Conservation (phyloP, 768 basidiomycete species). For the Lentinula sp. region DNA sequence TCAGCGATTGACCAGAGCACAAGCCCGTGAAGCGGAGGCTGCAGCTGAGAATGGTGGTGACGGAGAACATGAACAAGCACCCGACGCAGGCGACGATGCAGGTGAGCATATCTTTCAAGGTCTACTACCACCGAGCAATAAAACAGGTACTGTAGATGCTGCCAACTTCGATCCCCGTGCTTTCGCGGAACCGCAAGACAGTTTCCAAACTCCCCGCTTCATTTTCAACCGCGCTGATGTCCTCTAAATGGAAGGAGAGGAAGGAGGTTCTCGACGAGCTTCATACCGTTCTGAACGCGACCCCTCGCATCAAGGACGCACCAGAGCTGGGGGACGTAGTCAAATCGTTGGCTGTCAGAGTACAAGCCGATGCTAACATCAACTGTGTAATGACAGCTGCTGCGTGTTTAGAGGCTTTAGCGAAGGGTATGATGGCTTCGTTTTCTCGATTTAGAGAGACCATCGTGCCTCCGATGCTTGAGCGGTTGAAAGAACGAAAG, state of each 20-base stretch:
- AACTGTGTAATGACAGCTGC: slow-evolving; percentile 91
- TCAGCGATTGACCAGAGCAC: slow-evolving; percentile 68
- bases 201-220: slow-evolving; percentile 68
- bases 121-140: slow-evolving; percentile 6
- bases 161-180: slow-evolving; percentile 69
- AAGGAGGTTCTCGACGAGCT: slow-evolving; percentile 89
- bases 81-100: slow-evolving; percentile 30
- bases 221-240: slow-evolving; percentile 69
- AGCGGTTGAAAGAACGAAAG: slow-evolving; percentile 92
- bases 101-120: slow-evolving; percentile 27
- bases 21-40: slow-evolving; percentile 64
- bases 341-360: slow-evolving; percentile 70
- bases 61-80: slow-evolving; percentile 26
- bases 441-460: slow-evolving; percentile 73
- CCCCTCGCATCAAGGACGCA: slow-evolving; percentile 75
- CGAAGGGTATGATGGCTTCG: slow-evolving; percentile 67
- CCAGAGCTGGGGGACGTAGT: slow-evolving; percentile 72
- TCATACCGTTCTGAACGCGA: slow-evolving; percentile 56
- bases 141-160: slow-evolving; percentile 27
- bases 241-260: slow-evolving; percentile 97
- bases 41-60: slow-evolving; percentile 31
- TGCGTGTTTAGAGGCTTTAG: slow-evolving; percentile 77
- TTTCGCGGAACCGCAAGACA: slow-evolving; percentile 74
- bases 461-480: slow-evolving; percentile 74
- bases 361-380: slow-evolving; percentile 89